A percentile compares a stretch with the other conserved stretches of the same genome.
Evolutionary conservation across 768 basidiomycete genomes (phyloP).

Genomic region (Amanita rubescens): DNA sequence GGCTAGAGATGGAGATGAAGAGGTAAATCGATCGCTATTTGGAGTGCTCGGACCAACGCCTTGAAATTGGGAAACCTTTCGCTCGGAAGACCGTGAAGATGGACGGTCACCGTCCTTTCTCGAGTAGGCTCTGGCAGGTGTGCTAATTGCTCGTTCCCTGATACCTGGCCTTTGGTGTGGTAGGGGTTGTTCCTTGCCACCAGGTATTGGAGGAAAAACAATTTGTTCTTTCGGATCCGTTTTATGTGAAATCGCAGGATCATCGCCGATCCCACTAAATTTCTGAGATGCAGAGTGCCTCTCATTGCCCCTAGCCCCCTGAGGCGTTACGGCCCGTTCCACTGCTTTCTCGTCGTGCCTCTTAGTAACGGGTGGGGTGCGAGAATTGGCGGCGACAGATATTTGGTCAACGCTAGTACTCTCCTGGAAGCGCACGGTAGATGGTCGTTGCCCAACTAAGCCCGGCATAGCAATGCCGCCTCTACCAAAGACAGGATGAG

Average conservation of each 20-base stretch:
- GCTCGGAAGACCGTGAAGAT: slow-evolving; percentile 1
- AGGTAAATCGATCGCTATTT: neutral
- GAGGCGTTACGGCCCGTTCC: slow-evolving; percentile 28
- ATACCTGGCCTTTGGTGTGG: neutral
- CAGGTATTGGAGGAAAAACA: neutral
- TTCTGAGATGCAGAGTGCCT: slow-evolving; percentile 3
- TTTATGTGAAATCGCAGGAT: neutral
- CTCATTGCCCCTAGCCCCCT: slow-evolving; percentile 24
- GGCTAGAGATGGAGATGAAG: slow-evolving; percentile 14
- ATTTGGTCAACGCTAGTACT: slow-evolving; percentile 2
- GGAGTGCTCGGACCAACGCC: neutral
- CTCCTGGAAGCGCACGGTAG: neutral
- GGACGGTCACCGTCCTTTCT: neutral
- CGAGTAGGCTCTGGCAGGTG: neutral
- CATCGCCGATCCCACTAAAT: slow-evolving; percentile 3
- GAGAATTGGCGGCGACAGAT: slow-evolving; percentile 12
- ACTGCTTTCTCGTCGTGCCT: slow-evolving; percentile 31
- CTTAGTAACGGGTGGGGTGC: slow-evolving; percentile 27
- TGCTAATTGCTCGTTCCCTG: slow-evolving; percentile 6
- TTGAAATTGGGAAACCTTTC: neutral
- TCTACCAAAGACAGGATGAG: slow-evolving; percentile 72
- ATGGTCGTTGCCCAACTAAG: slow-evolving; percentile 31
- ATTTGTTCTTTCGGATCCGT: neutral
- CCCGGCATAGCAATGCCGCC: slow-evolving; percentile 76
- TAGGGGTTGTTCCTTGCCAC: neutral